Conservation (phyloP, 192 early-diverging fungal genomes). For the Backusella macrospora region DNA sequence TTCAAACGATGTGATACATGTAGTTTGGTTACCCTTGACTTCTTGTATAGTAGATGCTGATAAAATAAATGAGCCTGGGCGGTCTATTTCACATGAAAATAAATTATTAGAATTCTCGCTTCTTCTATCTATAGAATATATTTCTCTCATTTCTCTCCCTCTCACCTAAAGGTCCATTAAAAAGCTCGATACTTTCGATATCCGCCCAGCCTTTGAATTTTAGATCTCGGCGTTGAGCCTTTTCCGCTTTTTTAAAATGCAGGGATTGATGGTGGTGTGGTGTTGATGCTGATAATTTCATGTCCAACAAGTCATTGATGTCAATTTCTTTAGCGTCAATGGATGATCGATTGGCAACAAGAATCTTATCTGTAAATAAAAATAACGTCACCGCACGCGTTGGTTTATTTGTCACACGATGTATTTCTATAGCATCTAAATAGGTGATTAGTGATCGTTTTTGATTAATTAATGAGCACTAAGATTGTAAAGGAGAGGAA, state of each 20-base stretch:
- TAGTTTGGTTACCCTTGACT: not conserved
- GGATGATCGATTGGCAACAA: constrained; percentile 37
- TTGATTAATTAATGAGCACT: constrained; percentile 43
- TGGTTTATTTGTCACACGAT: constrained; percentile 32
- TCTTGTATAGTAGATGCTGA: constrained; percentile 13
- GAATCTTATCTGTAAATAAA: constrained; percentile 42
- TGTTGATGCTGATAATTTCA: not conserved
- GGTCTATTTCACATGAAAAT: not conserved
- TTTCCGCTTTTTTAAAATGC: constrained; percentile 6
- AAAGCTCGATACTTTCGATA: constrained; percentile 39
- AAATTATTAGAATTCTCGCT: no score
- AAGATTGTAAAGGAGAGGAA: constrained; percentile 16
- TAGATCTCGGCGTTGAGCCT: constrained; percentile 6
- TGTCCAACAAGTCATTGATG: constrained; percentile 24
- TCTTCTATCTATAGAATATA: no score
- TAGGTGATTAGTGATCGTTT: constrained; percentile 30
- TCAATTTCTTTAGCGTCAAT: constrained; percentile 31
- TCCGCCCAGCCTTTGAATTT: constrained; percentile 45
- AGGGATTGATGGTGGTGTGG: not conserved
- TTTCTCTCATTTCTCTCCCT: not conserved
- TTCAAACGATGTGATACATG: constrained; percentile 29
- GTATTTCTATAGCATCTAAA: constrained; percentile 38
- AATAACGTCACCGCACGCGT: constrained; percentile 37
- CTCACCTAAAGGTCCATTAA: constrained; percentile 26
- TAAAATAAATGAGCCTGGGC: constrained; percentile 31